Conservation (phyloP, 2,329 filamentous ascomycete species). For the Cladosporium halotolerans region DNA sequence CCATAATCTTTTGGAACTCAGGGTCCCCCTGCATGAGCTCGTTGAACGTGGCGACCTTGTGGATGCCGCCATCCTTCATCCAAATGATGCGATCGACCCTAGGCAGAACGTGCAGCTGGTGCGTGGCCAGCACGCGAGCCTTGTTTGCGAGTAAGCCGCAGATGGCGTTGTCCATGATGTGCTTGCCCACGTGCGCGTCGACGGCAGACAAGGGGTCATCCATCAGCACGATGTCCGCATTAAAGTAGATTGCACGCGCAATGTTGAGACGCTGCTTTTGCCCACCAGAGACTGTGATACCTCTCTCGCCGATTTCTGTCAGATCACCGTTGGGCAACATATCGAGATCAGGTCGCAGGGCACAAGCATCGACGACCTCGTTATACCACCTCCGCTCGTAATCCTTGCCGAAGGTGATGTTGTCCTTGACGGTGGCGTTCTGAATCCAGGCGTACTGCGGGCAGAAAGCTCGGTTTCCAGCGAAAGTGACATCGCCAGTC, state of each 20-base stretch:
- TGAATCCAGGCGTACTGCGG: conserved; percentile 98
- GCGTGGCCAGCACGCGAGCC: conserved; percentile 84
- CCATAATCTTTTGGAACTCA: conserved; percentile 79
- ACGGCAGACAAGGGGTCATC: conserved; percentile 57
- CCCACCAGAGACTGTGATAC: conserved; percentile 90
- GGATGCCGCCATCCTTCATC: conserved; percentile 81
- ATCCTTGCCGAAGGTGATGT: conserved; percentile 83
- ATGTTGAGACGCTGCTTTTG: conserved; percentile 96
- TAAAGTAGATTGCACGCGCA: conserved; percentile 66
- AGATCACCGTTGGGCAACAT: conserved; percentile 85
- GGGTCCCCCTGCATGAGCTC: conserved; percentile 74
- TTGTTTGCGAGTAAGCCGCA: conserved; percentile 82
- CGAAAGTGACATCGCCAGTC: conserved; percentile 63
- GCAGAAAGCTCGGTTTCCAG: conserved; percentile 80
- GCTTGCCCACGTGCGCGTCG: conserved; percentile 54
- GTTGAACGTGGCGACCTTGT: conserved; percentile 81
- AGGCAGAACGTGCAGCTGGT: conserved; percentile 87
- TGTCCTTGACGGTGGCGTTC: conserved; percentile 78
- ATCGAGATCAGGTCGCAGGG: conserved; percentile 75
- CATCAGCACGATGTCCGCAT: conserved; percentile 57
- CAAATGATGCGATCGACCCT: conserved; percentile 88
- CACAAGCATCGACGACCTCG: conserved; percentile 78
- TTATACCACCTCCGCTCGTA: conserved; percentile 71
- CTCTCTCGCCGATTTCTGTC: conserved; percentile 91
- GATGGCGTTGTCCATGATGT: conserved; percentile 90